Conservation (phyloP, 805 yeast species). For the Zygoascus ofunaensis region DNA sequence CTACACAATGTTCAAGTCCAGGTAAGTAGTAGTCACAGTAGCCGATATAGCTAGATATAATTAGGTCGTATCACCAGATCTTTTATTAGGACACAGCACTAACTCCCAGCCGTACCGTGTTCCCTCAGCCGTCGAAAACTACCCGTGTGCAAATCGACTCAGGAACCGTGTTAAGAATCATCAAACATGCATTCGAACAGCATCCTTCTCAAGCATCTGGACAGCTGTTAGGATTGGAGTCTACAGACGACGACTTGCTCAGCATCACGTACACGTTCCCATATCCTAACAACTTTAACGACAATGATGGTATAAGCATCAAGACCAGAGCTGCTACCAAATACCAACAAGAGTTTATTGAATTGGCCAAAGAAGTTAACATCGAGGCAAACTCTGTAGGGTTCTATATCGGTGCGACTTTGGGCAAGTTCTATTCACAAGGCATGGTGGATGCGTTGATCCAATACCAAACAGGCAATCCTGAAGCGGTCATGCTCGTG, state of each 20-base stretch:
- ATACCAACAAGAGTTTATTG: conserved; percentile 61
- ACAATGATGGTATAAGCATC: conserved; percentile 55
- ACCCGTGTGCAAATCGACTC: conserved; percentile 20
- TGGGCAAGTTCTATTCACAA: conserved; percentile 62
- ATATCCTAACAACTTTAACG: conserved; percentile 45
- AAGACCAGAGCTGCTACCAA: conserved; percentile 52
- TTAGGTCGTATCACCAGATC: not conserved
- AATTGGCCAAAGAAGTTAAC: conserved; percentile 51
- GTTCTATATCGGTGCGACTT: conserved; percentile 65
- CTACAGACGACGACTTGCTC: conserved; percentile 36
- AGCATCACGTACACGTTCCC: conserved; percentile 54
- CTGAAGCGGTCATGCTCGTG: conserved; percentile 43
- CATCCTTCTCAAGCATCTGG: conserved; percentile 59
- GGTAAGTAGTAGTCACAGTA: not conserved
- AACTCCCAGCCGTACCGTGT: not conserved
- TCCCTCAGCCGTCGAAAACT: conserved; percentile 10
- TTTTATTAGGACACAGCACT: too few relatives aligned
- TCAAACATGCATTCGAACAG: conserved; percentile 58
- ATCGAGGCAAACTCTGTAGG: conserved; percentile 67
- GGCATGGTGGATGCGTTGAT: conserved; percentile 57
- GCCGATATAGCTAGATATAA: not conserved
- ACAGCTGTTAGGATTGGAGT: conserved; percentile 63
- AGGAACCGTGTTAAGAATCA: conserved; percentile 41
- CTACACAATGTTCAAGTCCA: not conserved
- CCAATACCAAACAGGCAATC: conserved; percentile 49